Percentiles rank a stretch among this genome's conserved stretches.
Conservation (phyloP, 2,329 filamentous ascomycete genomes). For the Rasamsonia emersonii region DNA sequence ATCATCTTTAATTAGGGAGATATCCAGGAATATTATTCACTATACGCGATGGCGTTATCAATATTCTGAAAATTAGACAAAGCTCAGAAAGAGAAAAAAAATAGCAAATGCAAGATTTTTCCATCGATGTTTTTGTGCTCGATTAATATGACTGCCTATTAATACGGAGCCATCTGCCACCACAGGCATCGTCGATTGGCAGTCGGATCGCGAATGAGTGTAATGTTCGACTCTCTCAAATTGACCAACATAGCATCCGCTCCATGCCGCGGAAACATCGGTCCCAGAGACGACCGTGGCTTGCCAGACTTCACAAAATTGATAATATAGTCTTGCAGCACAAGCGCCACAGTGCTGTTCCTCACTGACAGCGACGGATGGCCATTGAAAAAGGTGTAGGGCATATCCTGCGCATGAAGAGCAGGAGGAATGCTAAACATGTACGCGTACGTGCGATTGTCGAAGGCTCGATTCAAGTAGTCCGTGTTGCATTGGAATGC, state of each 20-base stretch:
- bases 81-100: too few species aligned
- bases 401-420: constrained; percentile 44
- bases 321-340: constrained; percentile 30
- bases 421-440: constrained; percentile 46
- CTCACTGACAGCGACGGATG: not conserved
- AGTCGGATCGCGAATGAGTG: not conserved
- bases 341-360: constrained; percentile 22
- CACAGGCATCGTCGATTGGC: not conserved
- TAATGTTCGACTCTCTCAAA: not conserved
- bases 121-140: too few species aligned
- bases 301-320: constrained; percentile 23
- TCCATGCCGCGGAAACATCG: not conserved
- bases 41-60: too few species aligned
- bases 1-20: too few species aligned
- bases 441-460: constrained; percentile 45
- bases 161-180: constrained; percentile 5
- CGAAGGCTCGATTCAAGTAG: constrained; percentile 43
- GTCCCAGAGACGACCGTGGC: not conserved
- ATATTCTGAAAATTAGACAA: too few species aligned
- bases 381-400: constrained; percentile 44
- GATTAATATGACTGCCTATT: too few species aligned
- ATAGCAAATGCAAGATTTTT: too few species aligned
- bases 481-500: constrained; percentile 45
- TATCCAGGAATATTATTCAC: too few species aligned
- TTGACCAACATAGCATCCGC: not conserved